phyloP scores from a whole-genome alignment of 108 stramenopile genomes.

The Cyclotella sp. region DNA sequence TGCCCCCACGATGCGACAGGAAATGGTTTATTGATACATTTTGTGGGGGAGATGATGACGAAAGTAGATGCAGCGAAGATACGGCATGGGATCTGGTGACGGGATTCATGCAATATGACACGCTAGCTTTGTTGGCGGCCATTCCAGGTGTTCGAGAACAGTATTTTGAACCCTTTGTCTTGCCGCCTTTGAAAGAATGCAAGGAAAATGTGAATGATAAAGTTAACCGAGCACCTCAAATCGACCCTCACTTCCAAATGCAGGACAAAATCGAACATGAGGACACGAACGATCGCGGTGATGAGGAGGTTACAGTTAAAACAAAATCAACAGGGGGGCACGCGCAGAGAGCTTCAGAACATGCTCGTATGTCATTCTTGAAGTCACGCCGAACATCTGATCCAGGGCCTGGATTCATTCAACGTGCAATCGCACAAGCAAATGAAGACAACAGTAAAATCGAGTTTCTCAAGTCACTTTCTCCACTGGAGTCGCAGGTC shows the following conservation, averaged over 20 bases:
- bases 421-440: conserved; percentile 30
- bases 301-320: conserved; percentile 14
- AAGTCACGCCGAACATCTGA: conserved; percentile 19
- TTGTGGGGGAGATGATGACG: conserved; percentile 50
- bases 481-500: conserved; percentile 27
- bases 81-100: conserved; percentile 58
- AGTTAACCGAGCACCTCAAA: neutral
- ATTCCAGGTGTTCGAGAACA: conserved; percentile 45
- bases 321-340: neutral
- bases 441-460: conserved; percentile 32
- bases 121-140: conserved; percentile 50
- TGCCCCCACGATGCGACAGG: conserved; percentile 50
- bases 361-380: neutral
- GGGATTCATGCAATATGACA: conserved; percentile 58
- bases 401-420: conserved; percentile 30
- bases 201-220: neutral
- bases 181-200: conserved; percentile 34
- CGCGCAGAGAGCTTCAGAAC: neutral
- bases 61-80: conserved; percentile 32
- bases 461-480: conserved; percentile 20
- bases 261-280: neutral
- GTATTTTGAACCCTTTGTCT: conserved; percentile 50
- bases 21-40: conserved; percentile 58
- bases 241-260: neutral
- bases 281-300: neutral